Percentiles rank a stretch among this genome's conserved stretches.
These are phyloP conservation scores for Coemansia sp. DNA, from an alignment of 192 early-diverging fungal genomes.

Conservation along the genomic window DNA sequence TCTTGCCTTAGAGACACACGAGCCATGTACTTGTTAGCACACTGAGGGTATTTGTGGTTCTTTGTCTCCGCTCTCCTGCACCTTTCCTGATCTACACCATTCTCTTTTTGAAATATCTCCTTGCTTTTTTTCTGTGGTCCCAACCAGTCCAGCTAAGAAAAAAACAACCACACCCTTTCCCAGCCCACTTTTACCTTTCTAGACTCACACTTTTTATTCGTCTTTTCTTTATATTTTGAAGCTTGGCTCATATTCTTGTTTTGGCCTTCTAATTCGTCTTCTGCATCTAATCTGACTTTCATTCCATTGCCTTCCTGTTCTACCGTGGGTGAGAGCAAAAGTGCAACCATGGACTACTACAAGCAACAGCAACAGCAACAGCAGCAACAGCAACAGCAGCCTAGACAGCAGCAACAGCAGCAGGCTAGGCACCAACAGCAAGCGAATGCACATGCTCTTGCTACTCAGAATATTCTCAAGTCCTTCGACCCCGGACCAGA, in stretches of 20 bases:
- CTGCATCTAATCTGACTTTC: slow-evolving; percentile 8
- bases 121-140: neutral
- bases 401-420: slow-evolving; percentile 32
- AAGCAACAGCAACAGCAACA: slow-evolving; percentile 40
- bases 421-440: slow-evolving; percentile 50
- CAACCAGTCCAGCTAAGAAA: neutral
- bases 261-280: slow-evolving; percentile 9
- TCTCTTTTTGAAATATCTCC: neutral
- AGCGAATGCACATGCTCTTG: slow-evolving; percentile 44
- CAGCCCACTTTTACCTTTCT: neutral
- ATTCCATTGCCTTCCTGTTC: neutral
- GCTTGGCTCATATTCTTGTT: slow-evolving; percentile 12
- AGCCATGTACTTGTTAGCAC: neutral
- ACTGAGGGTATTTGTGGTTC: neutral
- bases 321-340: neutral
- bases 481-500: slow-evolving; percentile 77
- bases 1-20: neutral
- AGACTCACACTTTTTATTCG: neutral
- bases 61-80: neutral
- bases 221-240: neutral
- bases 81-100: neutral
- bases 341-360: slow-evolving; percentile 29
- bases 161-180: neutral
- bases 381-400: slow-evolving; percentile 23
- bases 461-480: slow-evolving; percentile 53